Base-by-base conservation (phyloP, 2,329 filamentous ascomycete genomes). In the Apiospora marii region DNA sequence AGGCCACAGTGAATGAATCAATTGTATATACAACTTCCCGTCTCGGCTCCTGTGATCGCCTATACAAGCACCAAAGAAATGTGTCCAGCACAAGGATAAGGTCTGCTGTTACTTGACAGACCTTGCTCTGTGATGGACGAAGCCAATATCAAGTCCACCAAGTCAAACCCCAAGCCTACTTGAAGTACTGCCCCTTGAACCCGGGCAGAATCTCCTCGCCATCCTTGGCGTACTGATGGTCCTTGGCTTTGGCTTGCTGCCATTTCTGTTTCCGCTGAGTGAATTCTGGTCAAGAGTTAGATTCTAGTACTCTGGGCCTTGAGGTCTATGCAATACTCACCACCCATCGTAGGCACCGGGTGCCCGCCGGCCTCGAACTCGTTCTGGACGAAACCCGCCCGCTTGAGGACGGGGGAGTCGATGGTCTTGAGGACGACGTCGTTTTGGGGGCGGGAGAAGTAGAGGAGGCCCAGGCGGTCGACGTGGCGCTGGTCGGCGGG, bases 391-490 rank as follows among this genome's bases (percentile, higher is more conserved):
- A 75, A 80, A 0, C 82, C 82, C 2, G 78, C 81, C 0, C 78
- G 74, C 74, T 81, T 80, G 4, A 85, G 75, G 1, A 84, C 73
- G 0, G 83, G 82, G 0, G 82, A 84, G 74, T 84, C 79, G 5
- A 85, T 75, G 0, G 83, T 84, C 24, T 78, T 81, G 0, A 85
- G 75, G 0, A 79, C 75, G 0, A 85, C 77, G 37, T 83, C 80
- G 46, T 85, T 84, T 70, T 84, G 80, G 2, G 83, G 81, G 0
- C 87, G 84, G 1, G 86, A 85, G 78, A 88, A 88, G 74, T 88
- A 89, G 49, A 89, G 75, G 5, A 89, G 77, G 0, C 87, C 87
- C 0, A 87, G 80, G 0, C 87, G 83, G 70, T 87, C 84, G 2
- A 86, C 81, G 70, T 87, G 78, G 0, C 83, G 77, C 72, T 85